These are phyloP conservation scores for Lentinula sp. DNA, from an alignment of 768 basidiomycete species.

Conservation along the genomic window DNA sequence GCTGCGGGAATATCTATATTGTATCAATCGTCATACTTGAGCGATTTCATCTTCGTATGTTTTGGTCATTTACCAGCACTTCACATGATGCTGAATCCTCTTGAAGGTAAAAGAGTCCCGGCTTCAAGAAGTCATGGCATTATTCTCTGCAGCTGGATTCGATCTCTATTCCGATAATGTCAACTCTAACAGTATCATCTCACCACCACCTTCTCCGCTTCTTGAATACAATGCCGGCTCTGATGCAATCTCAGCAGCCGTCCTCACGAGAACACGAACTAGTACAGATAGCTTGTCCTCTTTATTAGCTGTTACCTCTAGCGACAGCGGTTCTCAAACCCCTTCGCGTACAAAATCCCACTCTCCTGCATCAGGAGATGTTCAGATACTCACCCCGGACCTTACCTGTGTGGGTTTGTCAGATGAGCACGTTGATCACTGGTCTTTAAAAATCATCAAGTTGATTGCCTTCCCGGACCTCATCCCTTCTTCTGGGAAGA, in stretches of 20 bases:
- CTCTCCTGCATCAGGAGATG: slow-evolving; percentile 53
- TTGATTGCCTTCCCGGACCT: slow-evolving; percentile 73
- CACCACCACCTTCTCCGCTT: slow-evolving; percentile 14
- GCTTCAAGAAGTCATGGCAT: slow-evolving; percentile 54
- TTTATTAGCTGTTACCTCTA: neutral
- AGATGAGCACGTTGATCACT: slow-evolving; percentile 61
- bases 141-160: slow-evolving; percentile 60
- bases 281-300: slow-evolving; percentile 22
- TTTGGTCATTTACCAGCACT: neutral
- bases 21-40: slow-evolving; percentile 79
- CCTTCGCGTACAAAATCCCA: slow-evolving; percentile 30
- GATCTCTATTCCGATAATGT: slow-evolving; percentile 48
- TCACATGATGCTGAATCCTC: neutral
- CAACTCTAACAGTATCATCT: slow-evolving; percentile 23
- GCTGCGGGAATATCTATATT: slow-evolving; percentile 76
- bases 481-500: slow-evolving; percentile 29
- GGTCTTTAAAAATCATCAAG: slow-evolving; percentile 75
- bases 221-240: slow-evolving; percentile 7
- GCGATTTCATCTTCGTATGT: slow-evolving; percentile 77
- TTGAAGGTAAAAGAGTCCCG: slow-evolving; percentile 61
- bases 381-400: slow-evolving; percentile 60
- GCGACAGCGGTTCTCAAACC: slow-evolving; percentile 7
- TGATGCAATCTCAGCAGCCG: slow-evolving; percentile 21
- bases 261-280: slow-evolving; percentile 44
- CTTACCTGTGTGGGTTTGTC: slow-evolving; percentile 73